Evolutionary conservation across 495 filamentous ascomycete genomes (phyloP).

Genomic region (Talaromyces liani): DNA sequence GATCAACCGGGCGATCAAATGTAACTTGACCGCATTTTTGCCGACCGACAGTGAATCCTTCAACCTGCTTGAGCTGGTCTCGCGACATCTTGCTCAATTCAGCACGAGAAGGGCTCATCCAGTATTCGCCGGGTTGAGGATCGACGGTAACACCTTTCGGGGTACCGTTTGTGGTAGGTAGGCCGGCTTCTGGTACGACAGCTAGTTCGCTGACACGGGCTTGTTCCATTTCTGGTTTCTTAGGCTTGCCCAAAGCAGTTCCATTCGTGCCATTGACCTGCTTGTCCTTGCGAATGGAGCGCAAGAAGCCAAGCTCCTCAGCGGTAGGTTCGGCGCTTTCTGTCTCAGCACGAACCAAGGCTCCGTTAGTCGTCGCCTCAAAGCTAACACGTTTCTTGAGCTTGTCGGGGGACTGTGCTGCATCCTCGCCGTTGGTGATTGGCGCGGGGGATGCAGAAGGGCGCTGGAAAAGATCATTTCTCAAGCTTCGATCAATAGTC

Average conservation of each 20-base stretch:
- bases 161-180: constrained; percentile 24
- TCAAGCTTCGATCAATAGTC: constrained; percentile 79
- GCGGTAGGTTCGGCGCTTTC: constrained; percentile 48
- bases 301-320: constrained; percentile 61
- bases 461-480: constrained; percentile 62
- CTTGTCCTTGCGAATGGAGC: constrained; percentile 44
- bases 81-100: constrained; percentile 69
- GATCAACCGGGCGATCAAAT: constrained; percentile 76
- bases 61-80: constrained; percentile 61
- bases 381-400: constrained; percentile 87
- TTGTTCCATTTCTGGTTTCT: constrained; percentile 62
- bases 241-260: constrained; percentile 12
- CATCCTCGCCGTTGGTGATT: constrained; percentile 43
- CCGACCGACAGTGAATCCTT: constrained; percentile 73
- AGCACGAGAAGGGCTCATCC: constrained; percentile 65
- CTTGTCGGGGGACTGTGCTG: constrained; percentile 28
- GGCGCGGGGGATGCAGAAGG: constrained; percentile 37
- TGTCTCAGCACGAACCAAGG: constrained; percentile 37
- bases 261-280: constrained; percentile 39
- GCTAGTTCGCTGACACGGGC: constrained; percentile 70
- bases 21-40: constrained; percentile 67
- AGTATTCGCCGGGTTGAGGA: constrained; percentile 68
- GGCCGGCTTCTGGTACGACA: constrained; percentile 59
- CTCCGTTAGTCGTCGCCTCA: constrained; percentile 50
- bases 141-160: constrained; percentile 35